Conservation (phyloP, 805 yeast genomes). For the Wickerhamiella vanderwaltii region DNA sequence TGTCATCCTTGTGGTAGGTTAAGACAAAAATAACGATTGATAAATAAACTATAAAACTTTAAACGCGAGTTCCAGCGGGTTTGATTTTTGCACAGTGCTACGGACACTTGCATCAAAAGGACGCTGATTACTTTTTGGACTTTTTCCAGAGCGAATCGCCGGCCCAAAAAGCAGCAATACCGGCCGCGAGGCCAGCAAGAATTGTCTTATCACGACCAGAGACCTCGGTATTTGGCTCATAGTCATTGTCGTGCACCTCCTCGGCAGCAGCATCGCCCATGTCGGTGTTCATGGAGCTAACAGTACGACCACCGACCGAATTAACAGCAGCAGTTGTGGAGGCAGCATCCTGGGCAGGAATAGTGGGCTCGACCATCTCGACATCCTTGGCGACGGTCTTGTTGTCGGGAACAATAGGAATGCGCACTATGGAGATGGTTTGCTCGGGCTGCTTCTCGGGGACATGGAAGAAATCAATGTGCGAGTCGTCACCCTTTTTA, state of each 20-base stretch:
- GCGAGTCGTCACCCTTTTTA: slow-evolving; percentile 28
- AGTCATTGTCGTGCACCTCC: slow-evolving; percentile 12
- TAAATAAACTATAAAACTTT: no score
- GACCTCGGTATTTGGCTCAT: slow-evolving; percentile 15
- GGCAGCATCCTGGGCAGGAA: slow-evolving; percentile 14
- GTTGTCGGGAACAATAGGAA: slow-evolving; percentile 25
- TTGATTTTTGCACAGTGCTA: no score
- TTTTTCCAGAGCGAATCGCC: slow-evolving; percentile 21
- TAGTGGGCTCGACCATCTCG: slow-evolving; percentile 7
- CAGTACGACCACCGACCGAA: slow-evolving; percentile 14
- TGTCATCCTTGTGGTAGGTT: no score
- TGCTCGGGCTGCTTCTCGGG: slow-evolving; percentile 18
- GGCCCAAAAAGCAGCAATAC: slow-evolving; percentile 30
- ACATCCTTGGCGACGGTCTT: slow-evolving; percentile 13
- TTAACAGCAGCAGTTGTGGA: slow-evolving; percentile 20
- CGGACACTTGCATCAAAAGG: neutral
- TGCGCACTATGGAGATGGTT: slow-evolving; percentile 17
- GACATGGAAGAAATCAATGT: slow-evolving; percentile 28
- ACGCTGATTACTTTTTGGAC: slow-evolving; percentile 11
- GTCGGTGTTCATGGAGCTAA: slow-evolving; percentile 23
- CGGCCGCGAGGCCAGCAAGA: slow-evolving; percentile 25
- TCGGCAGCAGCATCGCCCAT: slow-evolving; percentile 18
- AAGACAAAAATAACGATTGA: no score
- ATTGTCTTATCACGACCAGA: slow-evolving; percentile 26
- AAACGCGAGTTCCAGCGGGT: no score